Conservation (phyloP, 2,329 filamentous ascomycete species). For the Pseudogymnoascus sp. region DNA sequence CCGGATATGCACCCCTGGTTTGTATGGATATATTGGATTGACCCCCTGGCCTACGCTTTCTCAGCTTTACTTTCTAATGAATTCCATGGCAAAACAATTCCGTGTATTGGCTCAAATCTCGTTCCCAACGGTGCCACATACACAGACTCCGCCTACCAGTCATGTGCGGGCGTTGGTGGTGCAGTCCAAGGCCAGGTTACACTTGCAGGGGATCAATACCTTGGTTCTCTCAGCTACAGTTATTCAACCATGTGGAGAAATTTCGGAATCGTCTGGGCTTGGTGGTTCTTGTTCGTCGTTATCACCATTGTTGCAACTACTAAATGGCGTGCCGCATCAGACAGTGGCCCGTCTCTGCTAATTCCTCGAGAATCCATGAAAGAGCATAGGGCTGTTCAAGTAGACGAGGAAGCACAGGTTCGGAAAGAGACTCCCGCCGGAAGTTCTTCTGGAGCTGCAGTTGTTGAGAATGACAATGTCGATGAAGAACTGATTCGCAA, state of each 20-base stretch:
- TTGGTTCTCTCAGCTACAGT: conserved; percentile 47
- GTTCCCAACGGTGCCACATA: conserved; percentile 46
- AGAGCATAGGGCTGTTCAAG: background rate
- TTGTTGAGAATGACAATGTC: conserved; percentile 14
- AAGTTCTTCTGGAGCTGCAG: conserved; percentile 14
- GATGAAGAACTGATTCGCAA: conserved; percentile 49
- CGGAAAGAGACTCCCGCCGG: conserved; percentile 14
- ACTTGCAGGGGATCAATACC: conserved; percentile 51
- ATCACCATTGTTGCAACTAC: conserved; percentile 52
- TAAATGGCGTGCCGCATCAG: conserved; percentile 37
- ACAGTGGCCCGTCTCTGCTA: background rate
- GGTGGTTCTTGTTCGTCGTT: conserved; percentile 52
- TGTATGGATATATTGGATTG: conserved; percentile 56
- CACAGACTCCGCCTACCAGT: conserved; percentile 34
- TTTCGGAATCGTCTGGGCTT: conserved; percentile 56
- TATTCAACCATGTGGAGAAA: conserved; percentile 51
- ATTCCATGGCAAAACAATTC: conserved; percentile 52
- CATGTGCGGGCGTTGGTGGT: conserved; percentile 53
- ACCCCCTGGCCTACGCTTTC: conserved; percentile 64
- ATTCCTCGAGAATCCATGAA: background rate
- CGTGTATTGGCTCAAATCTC: conserved; percentile 43
- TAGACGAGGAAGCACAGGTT: conserved; percentile 14
- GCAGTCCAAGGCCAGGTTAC: conserved; percentile 40
- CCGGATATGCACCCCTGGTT: conserved; percentile 58
- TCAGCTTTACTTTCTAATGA: conserved; percentile 65